Conservation (phyloP, 2,329 filamentous ascomycete species). For the Colletotrichum sp. region DNA sequence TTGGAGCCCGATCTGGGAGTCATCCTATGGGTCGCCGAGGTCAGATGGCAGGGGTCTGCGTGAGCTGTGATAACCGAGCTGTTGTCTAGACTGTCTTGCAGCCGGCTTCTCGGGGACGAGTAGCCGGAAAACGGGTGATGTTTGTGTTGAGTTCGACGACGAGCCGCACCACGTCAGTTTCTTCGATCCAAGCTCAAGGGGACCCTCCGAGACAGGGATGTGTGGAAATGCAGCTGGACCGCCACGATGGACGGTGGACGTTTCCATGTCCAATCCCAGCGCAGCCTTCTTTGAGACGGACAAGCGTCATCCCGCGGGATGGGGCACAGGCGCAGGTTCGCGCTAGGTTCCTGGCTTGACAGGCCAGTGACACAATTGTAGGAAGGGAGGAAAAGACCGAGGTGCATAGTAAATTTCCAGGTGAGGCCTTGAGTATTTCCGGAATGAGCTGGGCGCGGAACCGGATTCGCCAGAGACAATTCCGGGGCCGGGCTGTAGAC, state of each 20-base stretch:
- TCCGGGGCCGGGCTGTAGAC: background rate
- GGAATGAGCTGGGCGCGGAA: background rate
- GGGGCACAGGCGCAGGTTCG: background rate
- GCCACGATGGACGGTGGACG: background rate
- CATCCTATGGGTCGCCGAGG: background rate
- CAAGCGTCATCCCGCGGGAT: slow-evolving; percentile 16
- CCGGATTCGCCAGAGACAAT: background rate
- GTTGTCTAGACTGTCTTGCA: background rate
- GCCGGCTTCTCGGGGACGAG: slow-evolving; percentile 1
- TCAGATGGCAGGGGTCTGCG: background rate
- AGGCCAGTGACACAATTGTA: background rate
- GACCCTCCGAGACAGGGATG: background rate
- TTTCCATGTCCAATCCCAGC: background rate
- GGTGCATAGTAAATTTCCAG: background rate
- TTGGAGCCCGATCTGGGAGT: background rate
- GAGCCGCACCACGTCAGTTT: background rate
- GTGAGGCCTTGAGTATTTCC: background rate
- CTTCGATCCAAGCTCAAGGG: background rate
- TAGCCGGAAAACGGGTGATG: slow-evolving; percentile 12
- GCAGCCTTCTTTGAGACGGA: background rate
- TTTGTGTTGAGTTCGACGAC: background rate
- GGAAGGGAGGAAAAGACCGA: slow-evolving; percentile 4
- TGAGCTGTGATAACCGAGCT: background rate
- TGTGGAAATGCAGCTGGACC: background rate
- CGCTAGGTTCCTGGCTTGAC: background rate